Conservation (phyloP, 2,329 filamentous ascomycete genomes). For the Neofusicoccum sp. region DNA sequence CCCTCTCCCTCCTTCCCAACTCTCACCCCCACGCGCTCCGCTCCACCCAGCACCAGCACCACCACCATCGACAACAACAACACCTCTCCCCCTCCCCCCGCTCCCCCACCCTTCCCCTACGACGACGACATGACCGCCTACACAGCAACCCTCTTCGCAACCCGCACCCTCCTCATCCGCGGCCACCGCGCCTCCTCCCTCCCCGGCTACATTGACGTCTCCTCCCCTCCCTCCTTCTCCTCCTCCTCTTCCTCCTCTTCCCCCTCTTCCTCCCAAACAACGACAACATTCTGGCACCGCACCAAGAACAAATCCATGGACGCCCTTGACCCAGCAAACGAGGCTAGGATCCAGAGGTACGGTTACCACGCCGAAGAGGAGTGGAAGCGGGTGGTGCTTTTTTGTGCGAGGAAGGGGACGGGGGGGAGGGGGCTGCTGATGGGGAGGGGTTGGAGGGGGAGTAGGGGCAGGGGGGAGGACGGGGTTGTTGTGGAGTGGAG, state of each 20-base stretch:
- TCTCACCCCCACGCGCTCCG: background rate
- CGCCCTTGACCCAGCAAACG: slow-evolving; percentile 27
- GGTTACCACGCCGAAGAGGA: slow-evolving; percentile 29
- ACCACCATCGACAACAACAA: no score
- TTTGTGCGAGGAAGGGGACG: slow-evolving; percentile 25
- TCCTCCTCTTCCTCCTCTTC: background rate
- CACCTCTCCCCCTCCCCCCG: background rate
- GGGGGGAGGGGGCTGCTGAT: slow-evolving; percentile 21
- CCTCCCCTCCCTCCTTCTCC: background rate
- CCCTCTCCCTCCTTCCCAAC: slow-evolving; percentile 21
- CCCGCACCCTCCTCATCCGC: slow-evolving; percentile 26
- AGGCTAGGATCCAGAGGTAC: slow-evolving; percentile 27
- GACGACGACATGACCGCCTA: slow-evolving; percentile 31
- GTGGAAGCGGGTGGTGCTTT: slow-evolving; percentile 30
- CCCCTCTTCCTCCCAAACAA: background rate
- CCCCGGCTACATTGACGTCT: background rate
- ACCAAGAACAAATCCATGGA: slow-evolving; percentile 25
- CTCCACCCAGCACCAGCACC: background rate
- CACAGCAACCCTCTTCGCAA: slow-evolving; percentile 21
- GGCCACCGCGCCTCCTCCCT: slow-evolving; percentile 26
- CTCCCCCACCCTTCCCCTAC: slow-evolving; percentile 23
- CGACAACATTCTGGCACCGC: slow-evolving; percentile 24
- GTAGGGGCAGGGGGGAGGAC: slow-evolving; percentile 24
- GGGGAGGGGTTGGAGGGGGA: background rate
- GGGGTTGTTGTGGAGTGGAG: slow-evolving; percentile 22